Evolutionary conservation across 2,329 filamentous ascomycete species (phyloP), one percentile per base, ranked within the genome.

Genomic region (Colletotrichum lupini): DNA sequence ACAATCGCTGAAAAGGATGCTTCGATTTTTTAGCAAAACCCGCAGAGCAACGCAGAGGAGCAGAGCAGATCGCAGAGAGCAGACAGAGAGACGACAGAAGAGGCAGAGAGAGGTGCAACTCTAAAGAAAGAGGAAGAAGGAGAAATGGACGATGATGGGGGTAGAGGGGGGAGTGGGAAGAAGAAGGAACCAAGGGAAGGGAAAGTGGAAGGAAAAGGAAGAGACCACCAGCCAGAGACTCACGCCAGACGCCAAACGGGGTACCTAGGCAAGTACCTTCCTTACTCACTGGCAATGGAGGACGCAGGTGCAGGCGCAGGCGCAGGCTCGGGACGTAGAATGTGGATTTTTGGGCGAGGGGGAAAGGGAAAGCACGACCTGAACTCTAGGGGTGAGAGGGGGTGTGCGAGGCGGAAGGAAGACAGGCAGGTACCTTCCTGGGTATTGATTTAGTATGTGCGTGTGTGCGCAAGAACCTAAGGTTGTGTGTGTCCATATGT

Each of bases 61-160:
- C 68, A 73, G 67, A 68, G 65, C 64, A 68, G 64, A 72, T 68
- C 19, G 42, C 42, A 49, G 66, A 78, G 68, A 58, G 42, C 65
- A 76, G 80, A 76, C 80, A 77, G 78, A 78, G 79, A 78, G 19
- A 77, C 24, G 58, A 77, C 78, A 79, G 77, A 77, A 81, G 77
- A 79, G 75, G 72, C 67, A 77, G 74, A 77, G 42, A 63, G 35
- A 65, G 56, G 70, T 70, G 67, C 67, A 73, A 61, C 67, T 73
- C 73, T 67, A 74, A 75, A 67, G 67, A 62, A 74, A 28, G 67
- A 73, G 63, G 65, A 68, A 65, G 61, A 69, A 67, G 59, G 69
- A 63, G 63, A 68, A 70, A 42, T 42, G 62, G 35, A 26, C 66
- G 37, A 74, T 65, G 58, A 42, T 42, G 30, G 42, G 65, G 24